phyloP scores from a whole-genome alignment of 768 basidiomycete genomes.

The Amylocystis lapponica region DNA sequence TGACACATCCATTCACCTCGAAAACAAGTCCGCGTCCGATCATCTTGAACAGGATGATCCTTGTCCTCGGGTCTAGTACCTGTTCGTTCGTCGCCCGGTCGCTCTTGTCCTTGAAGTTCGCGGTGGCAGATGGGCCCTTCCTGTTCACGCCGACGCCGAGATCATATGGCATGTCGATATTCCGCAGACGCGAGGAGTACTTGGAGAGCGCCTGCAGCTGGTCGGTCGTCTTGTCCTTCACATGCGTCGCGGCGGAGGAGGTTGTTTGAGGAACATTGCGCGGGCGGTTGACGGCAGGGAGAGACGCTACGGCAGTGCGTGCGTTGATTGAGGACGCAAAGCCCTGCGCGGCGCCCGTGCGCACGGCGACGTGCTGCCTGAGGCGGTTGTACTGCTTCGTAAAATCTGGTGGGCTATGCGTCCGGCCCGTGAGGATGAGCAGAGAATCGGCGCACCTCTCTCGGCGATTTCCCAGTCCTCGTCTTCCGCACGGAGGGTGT shows the following conservation, averaged over 20 bases:
- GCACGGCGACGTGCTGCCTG: conserved; percentile 83
- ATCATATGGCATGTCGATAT: conserved; percentile 69
- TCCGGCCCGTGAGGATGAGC: conserved; percentile 1
- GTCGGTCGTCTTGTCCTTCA: conserved; percentile 58
- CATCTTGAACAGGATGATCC: conserved; percentile 94
- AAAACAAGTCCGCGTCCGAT: conserved; percentile 83
- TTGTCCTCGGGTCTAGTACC: conserved; percentile 92
- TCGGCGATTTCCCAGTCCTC: conserved; percentile 89
- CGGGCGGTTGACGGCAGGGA: conserved; percentile 72
- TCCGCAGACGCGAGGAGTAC: conserved; percentile 67
- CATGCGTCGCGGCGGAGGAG: conserved; percentile 14
- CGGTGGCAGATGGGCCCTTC: conserved; percentile 85
- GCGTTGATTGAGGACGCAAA: conserved; percentile 46
- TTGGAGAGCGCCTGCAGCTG: conserved; percentile 73
- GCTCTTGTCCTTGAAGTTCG: conserved; percentile 91
- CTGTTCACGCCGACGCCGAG: conserved; percentile 76
- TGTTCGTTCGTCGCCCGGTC: conserved; percentile 97
- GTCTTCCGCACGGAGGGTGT: conserved; percentile 62
- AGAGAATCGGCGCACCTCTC: conserved; percentile 47
- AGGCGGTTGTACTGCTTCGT: conserved; percentile 98
- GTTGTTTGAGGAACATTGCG: conserved; percentile 23
- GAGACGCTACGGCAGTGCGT: conserved; percentile 46
- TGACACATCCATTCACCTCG: conserved; percentile 93
- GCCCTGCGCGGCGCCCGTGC: conserved; percentile 63
- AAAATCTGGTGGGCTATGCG: conserved; percentile 60